These are phyloP conservation scores for Tympanopsis confertula DNA, from an alignment of 2,329 filamentous ascomycete species.

Conservation along the genomic window DNA sequence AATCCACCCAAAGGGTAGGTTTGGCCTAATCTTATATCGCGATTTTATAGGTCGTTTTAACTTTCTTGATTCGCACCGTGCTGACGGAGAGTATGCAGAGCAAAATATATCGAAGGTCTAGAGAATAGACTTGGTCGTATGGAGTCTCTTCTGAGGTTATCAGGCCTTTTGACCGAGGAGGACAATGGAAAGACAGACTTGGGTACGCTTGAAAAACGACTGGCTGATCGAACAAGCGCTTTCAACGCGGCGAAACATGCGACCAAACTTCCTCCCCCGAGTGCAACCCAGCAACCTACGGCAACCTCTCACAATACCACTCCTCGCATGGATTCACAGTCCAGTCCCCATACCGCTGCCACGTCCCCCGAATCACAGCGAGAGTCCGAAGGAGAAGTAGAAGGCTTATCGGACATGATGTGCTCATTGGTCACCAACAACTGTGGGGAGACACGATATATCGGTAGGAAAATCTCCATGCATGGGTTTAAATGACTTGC, in stretches of 20 bases:
- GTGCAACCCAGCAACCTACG: not conserved
- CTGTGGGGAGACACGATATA: slow-evolving; percentile 87
- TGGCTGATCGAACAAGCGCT: slow-evolving; percentile 28
- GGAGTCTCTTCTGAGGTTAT: slow-evolving; percentile 81
- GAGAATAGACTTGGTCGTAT: slow-evolving; percentile 92
- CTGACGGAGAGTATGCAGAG: slow-evolving; percentile 33
- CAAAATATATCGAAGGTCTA: slow-evolving; percentile 94
- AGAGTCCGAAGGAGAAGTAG: slow-evolving; percentile 59
- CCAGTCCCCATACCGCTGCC: slow-evolving; percentile 14
- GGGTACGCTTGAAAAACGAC: slow-evolving; percentile 71
- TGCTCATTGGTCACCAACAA: slow-evolving; percentile 94
- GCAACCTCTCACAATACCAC: not conserved
- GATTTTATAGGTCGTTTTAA: slow-evolving; percentile 2
- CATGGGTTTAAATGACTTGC: not conserved
- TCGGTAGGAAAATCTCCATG: slow-evolving; percentile 47
- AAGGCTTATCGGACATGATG: slow-evolving; percentile 94
- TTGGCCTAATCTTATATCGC: slow-evolving; percentile 1
- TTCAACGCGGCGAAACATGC: not conserved
- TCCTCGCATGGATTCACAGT: slow-evolving; percentile 11
- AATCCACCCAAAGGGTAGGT: slow-evolving; percentile 88
- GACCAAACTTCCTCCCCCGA: too few species aligned
- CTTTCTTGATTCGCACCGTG: not conserved
- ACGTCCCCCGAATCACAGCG: slow-evolving; percentile 21
- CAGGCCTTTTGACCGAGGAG: slow-evolving; percentile 72
- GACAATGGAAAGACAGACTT: slow-evolving; percentile 51